Base-by-base conservation (phyloP, 192 early-diverging fungal genomes). In the Gryganskiella cystojenkinii region DNA sequence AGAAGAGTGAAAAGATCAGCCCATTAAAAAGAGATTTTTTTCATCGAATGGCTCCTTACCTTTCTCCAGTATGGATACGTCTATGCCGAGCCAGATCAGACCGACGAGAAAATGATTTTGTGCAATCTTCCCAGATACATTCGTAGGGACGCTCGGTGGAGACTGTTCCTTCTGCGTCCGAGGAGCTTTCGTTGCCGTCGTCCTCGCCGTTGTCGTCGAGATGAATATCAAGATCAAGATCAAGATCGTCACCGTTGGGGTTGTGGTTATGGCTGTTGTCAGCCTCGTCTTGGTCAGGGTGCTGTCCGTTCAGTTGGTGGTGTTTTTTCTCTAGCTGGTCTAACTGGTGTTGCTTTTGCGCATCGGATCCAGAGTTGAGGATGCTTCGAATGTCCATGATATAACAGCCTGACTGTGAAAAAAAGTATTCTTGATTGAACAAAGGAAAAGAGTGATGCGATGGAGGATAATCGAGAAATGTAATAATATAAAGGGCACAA, bases 11-110 rank as follows among this genome's bases (percentile, higher is more conserved):
- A n/a, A n/a, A n/a, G n/a, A n/a, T n/a, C n/a, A n/a, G n/a, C n/a
- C n/a, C n/a, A n/a, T n/a, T n/a, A n/a, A n/a, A n/a, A n/a, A n/a
- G n/a, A 4, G 15, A 44, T 15, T 56, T 40, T 40, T 40, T n/a
- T n/a, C n/a, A n/a, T n/a, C n/a, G 37, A 9, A 13, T 40, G 37
- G 37, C 13, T 20, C 0, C 9, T 37, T 78, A 78, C 74, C 89
- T 84, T 57, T 94, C 92, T 45, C 88, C 87, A 10, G 89, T 91
- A 79, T 94, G 92, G 71, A 92, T 92, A 42, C 92, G 84, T 51
- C 78, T 76, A 70, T 94, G 92, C 40, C 92, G 82, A 31, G 87
- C 87, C 40, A 92, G 82, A 81, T 94, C 92, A 15, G 89, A 91
- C 61, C 88, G 84, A 56, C 92, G 80, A 52, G 87, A 88, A 67